Base-by-base conservation (phyloP, 192 early-diverging fungal genomes). In the Thamnidium elegans region DNA sequence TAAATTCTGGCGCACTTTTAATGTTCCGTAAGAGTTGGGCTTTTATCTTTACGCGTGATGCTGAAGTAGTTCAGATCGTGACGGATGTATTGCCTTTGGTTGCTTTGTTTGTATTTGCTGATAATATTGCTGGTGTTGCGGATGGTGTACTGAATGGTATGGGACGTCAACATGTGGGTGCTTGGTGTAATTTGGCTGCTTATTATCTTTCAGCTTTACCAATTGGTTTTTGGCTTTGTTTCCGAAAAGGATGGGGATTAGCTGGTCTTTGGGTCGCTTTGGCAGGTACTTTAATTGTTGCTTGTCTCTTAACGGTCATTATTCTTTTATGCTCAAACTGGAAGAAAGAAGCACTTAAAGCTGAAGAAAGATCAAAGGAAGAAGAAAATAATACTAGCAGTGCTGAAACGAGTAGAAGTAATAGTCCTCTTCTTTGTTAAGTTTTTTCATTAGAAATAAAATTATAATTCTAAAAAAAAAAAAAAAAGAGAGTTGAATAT, bases 101-200 rank as follows among this genome's bases (percentile, higher is more conserved):
- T n/a, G 92, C 92, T 0, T 14, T 86, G 21, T 92, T 86, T 76
- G 88, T 90, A 75, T 84, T 84, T 19, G 81, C 81, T 14, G 90
- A 91, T 62, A 81, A 82, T 3, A 72, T 83, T 3, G 81, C 82
- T 0, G 84, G 78, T 52, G 81, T 87, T n/a, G 80, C 86, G 3
- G 86, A 83, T 39, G 91, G 87, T 23, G 80, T 88, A 0, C 66
- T 94, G 36, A 78, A 89, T 46, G 93, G 93, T 13, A 87, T 84
- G 45, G 93, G 93, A 17, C 75, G 85, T 10, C 91, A 89, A 58
- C 81, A 92, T 36, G 62, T 87, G 48, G 90, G 81, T 10, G 84
- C 84, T 17, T 68, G 69, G 50, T 56, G 83, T 59, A 84, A 83
- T 63, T 51, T 88, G 51, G 70, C 70, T 19, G 69, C 73, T 2